phyloP scores from a whole-genome alignment of 2,329 filamentous ascomycete species.

The Colletotrichum cereale region DNA sequence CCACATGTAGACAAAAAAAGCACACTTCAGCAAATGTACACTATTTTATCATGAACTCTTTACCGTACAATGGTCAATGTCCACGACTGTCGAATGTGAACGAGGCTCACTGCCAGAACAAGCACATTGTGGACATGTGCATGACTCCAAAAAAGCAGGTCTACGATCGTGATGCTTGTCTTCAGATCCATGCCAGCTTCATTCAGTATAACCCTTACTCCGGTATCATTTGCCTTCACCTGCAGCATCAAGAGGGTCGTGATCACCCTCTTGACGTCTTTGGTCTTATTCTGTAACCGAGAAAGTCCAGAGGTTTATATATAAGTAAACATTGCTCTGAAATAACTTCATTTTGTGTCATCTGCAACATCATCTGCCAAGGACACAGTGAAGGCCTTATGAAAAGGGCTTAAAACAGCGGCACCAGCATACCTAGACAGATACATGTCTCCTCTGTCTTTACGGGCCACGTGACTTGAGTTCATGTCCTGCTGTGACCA shows the following conservation, averaged over 20 bases:
- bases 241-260: too few relatives aligned
- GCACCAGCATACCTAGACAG: not conserved
- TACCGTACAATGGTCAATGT: not conserved
- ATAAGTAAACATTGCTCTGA: not conserved
- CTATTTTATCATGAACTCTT: constrained; percentile 28
- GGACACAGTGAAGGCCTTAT: constrained; percentile 1
- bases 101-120: not conserved
- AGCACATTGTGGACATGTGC: not conserved
- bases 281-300: not conserved
- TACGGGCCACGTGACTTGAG: not conserved
- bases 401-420: not conserved
- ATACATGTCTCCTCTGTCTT: not conserved
- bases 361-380: not conserved
- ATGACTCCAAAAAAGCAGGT: not conserved
- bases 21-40: constrained; percentile 52
- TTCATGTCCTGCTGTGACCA: not conserved
- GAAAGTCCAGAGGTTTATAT: too few relatives aligned
- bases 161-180: not conserved
- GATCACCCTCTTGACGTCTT: not conserved
- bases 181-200: not conserved
- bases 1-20: constrained; percentile 48
- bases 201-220: not conserved
- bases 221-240: not conserved
- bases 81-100: not conserved
- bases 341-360: not conserved